Conservation (phyloP, 495 filamentous ascomycete genomes). For the Aspergillus egyptiacus region DNA sequence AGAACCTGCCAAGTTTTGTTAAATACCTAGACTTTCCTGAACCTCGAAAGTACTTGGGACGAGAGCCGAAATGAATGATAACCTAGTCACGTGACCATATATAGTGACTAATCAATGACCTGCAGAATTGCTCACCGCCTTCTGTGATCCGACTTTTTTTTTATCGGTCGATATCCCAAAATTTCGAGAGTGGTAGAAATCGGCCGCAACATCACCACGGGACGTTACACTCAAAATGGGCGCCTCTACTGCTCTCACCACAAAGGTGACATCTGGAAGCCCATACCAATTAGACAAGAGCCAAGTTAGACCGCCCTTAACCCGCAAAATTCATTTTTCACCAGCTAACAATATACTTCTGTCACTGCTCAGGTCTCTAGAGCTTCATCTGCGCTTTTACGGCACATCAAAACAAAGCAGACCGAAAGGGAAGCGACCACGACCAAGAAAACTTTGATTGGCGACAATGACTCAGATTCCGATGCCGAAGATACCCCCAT, state of each 20-base stretch:
- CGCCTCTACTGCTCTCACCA: conserved; percentile 45
- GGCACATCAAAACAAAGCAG: conserved; percentile 67
- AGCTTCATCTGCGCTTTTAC: conserved; percentile 74
- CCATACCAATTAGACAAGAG: conserved; percentile 61
- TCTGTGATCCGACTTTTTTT: conserved; percentile 27
- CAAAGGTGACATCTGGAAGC: conserved; percentile 45
- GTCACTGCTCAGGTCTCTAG: conserved; percentile 55
- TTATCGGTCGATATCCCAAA: conserved; percentile 30
- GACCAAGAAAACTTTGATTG: conserved; percentile 69
- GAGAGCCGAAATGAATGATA: no score
- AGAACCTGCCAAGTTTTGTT: no score
- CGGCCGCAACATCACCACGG: conserved; percentile 12
- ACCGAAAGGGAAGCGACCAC: conserved; percentile 49
- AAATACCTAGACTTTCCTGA: no score
- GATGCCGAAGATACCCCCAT: conserved; percentile 34
- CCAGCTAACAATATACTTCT: conserved; percentile 15
- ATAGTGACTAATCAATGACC: conserved; percentile 22
- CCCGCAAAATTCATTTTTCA: background rate
- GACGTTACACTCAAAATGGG: conserved; percentile 31
- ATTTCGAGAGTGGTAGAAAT: conserved; percentile 28
- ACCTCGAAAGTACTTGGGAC: no score
- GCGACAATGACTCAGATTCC: conserved; percentile 48
- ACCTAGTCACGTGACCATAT: background rate
- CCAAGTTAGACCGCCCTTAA: conserved; percentile 42
- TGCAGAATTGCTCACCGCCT: conserved; percentile 35